Evolutionary conservation across 1,284 basidiomycete species (phyloP), one percentile per base, ranked within the genome.

Genomic region (Apiotrichum gamsii): DNA sequence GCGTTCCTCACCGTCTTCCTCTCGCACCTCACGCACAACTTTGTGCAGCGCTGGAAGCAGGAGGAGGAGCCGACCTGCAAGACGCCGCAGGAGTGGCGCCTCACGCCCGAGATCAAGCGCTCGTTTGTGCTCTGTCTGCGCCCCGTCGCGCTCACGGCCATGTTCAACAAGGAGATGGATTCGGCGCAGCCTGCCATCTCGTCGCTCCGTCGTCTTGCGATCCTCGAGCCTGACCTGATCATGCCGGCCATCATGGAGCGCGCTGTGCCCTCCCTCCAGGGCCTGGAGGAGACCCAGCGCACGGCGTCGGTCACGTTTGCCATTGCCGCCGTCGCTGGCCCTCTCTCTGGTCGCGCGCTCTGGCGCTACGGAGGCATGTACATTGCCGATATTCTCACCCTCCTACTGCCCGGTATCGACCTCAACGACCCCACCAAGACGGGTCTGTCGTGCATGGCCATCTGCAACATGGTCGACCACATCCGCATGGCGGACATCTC

Each of bases 381-480:
- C 65, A 75, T 97, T 28, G 75, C 91, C 3, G 89, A 91, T 18
- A 78, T 98, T 18, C 78, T 98, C 47, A 90, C 95, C 59, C 75
- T 96, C 29, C 89, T 86, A 54, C 76, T 97, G 33, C 93, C 94
- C 14, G 71, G 70, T 37, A 72, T 73, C 57, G 72, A 73, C 43
- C 69, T 94, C 80, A 97, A 96, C 69, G 93, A 97, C 57, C 89
- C 91, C 0, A 77, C 80, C 56, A 97, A 97, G 77, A 96, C 93
- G 2, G 62, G 61, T 5, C 39, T 70, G 15, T 52, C 60, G 11
- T 69, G 67, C 33, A 65, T 70, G 61, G 67, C 67, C 61, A 85
- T 95, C 49, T 77, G 85, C 35, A 80, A 82, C 46, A 79, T 81
- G 14, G 78, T 87, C 24, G 84, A 90, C 61, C 82, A 86, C 56